Conservation (phyloP, 768 basidiomycete genomes). For the Lanmaoa pseudosensibilis region DNA sequence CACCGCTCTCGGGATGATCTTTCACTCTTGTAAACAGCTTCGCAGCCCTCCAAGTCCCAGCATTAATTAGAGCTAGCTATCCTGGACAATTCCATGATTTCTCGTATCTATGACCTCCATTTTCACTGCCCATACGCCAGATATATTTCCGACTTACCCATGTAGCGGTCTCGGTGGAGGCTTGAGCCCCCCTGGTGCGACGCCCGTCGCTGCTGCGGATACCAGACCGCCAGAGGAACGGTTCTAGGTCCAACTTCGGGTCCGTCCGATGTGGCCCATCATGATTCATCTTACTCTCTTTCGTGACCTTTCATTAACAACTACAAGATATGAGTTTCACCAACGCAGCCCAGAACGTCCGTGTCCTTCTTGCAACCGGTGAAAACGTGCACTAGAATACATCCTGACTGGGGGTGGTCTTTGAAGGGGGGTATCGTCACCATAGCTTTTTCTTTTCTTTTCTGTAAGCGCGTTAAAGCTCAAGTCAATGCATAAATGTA, state of each 20-base stretch:
- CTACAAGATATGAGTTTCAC: conserved; percentile 93
- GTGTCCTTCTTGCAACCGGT: conserved; percentile 85
- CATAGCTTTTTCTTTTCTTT: not conserved
- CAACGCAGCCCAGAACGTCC: conserved; percentile 85
- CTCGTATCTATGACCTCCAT: no score
- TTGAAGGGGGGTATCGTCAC: not conserved
- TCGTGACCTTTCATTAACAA: conserved; percentile 53
- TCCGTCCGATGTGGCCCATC: conserved; percentile 22
- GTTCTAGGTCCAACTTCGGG: conserved; percentile 85
- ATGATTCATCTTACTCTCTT: not conserved
- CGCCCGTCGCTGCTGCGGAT: conserved; percentile 51
- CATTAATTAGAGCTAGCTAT: no score
- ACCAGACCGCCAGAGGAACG: conserved; percentile 84
- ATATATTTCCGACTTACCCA: no score
- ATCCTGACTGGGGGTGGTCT: conserved; percentile 78
- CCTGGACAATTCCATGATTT: no score
- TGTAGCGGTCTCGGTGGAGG: conserved; percentile 34
- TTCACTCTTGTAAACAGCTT: no score
- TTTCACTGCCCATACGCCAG: no score
- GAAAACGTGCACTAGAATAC: conserved; percentile 94
- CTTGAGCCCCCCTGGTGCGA: conserved; percentile 21
- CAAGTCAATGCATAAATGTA: no score
- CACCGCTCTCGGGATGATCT: no score
- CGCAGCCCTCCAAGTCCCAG: no score
- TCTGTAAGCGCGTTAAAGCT: not conserved